Conservation (phyloP, 2,329 filamentous ascomycete species). For the Conoideocrella luteorostrata region DNA sequence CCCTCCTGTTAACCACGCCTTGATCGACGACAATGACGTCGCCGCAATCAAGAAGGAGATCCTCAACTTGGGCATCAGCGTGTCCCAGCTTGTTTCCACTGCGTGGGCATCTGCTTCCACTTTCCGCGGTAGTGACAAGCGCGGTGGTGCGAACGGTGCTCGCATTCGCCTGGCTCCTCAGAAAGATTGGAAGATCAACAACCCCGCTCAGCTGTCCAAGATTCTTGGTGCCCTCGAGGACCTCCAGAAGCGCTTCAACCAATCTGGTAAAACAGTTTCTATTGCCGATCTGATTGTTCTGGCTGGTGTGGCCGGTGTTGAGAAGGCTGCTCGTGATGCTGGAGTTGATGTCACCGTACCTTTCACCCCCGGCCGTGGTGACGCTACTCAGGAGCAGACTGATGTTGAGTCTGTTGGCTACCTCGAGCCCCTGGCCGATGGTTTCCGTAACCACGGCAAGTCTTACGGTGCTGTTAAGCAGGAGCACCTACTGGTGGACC, state of each 20-base stretch:
- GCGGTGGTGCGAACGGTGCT: slow-evolving; percentile 73
- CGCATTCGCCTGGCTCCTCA: slow-evolving; percentile 70
- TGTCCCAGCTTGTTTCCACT: slow-evolving; percentile 55
- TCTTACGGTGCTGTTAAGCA: slow-evolving; percentile 53
- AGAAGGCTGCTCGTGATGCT: slow-evolving; percentile 56
- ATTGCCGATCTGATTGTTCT: slow-evolving; percentile 75
- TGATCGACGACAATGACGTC: slow-evolving; percentile 58
- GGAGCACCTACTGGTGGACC: slow-evolving; percentile 67
- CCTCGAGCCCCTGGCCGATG: slow-evolving; percentile 65
- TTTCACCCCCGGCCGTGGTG: slow-evolving; percentile 66
- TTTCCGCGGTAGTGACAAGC: slow-evolving; percentile 73
- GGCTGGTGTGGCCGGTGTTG: slow-evolving; percentile 62
- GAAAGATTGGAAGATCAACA: slow-evolving; percentile 68
- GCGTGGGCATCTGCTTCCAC: slow-evolving; percentile 67
- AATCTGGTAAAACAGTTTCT: slow-evolving; percentile 63
- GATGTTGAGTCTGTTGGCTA: slow-evolving; percentile 57
- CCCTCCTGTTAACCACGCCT: slow-evolving; percentile 48
- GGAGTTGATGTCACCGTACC: slow-evolving; percentile 52
- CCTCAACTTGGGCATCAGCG: slow-evolving; percentile 53
- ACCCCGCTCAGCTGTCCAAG: slow-evolving; percentile 57
- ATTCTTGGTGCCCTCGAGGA: slow-evolving; percentile 56
- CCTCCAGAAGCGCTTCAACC: slow-evolving; percentile 63
- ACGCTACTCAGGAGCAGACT: slow-evolving; percentile 67
- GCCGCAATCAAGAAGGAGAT: slow-evolving; percentile 63
- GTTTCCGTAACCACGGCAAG: slow-evolving; percentile 73